Conservation (phyloP, 345 rosid species). For the Hypericum perforatum region DNA sequence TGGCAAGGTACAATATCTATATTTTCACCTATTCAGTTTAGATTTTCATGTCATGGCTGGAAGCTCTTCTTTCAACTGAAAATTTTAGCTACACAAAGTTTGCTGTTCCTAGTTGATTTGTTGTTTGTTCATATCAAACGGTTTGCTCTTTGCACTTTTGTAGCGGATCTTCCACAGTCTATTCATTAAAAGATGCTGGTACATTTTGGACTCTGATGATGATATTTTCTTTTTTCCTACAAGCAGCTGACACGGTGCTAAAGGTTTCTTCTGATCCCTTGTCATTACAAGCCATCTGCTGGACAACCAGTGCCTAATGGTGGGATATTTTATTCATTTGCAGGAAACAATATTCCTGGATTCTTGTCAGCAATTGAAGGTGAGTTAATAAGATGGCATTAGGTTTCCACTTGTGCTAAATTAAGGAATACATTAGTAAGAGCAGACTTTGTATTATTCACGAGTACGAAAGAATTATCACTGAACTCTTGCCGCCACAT, state of each 20-base stretch:
- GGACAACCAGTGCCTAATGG: too few relatives aligned
- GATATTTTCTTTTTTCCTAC: constrained; percentile 75
- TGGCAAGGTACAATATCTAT: constrained; percentile 50
- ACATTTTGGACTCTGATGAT: constrained; percentile 87
- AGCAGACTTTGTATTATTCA: too few relatives aligned
- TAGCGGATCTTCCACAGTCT: constrained; percentile 73
- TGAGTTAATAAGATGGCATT: constrained; percentile 12
- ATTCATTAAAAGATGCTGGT: constrained; percentile 63
- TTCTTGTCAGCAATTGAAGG: constrained; percentile 49
- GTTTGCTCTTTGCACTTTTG: constrained; percentile 9
- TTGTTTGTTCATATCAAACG: too few relatives aligned
- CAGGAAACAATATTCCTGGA: constrained; percentile 78
- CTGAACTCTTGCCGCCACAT: too few relatives aligned
- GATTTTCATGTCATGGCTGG: too few relatives aligned
- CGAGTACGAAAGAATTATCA: too few relatives aligned
- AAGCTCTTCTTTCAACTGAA: too few relatives aligned
- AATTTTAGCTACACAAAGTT: too few relatives aligned
- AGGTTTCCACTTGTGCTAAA: too few relatives aligned
- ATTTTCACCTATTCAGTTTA: neutral
- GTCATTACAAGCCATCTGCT: neutral
- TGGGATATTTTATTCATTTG: constrained; percentile 19
- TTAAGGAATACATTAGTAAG: too few relatives aligned
- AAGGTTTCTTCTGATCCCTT: constrained; percentile 40
- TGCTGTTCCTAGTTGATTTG: too few relatives aligned
- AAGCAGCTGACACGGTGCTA: constrained; percentile 81